These are phyloP conservation scores for Paraconiothyrium sp. DNA, from an alignment of 2,329 filamentous ascomycete species.

Conservation along the genomic window DNA sequence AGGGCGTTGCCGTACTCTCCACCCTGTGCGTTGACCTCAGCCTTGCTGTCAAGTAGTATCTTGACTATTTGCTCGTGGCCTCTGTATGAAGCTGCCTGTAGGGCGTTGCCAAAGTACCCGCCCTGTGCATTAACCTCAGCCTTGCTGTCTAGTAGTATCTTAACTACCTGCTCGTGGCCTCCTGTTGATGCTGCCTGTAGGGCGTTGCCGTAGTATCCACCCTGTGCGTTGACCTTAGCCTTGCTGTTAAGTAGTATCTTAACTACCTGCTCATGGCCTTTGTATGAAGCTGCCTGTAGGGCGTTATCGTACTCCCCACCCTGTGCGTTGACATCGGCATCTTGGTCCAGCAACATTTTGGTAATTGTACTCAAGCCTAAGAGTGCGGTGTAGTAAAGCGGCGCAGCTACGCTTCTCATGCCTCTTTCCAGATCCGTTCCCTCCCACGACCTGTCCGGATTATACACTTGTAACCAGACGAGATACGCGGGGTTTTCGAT, in stretches of 20 bases:
- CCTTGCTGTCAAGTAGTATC: neutral
- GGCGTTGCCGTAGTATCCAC: neutral
- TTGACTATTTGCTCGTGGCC: neutral
- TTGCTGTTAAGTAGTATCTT: neutral
- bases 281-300: slow-evolving; percentile 2
- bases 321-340: neutral
- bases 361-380: neutral
- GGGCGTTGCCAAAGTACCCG: slow-evolving; percentile 1
- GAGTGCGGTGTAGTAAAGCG: slow-evolving; percentile 2
- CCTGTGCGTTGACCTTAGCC: neutral
- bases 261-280: neutral
- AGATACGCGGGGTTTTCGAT: slow-evolving; percentile 27
- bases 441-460: slow-evolving; percentile 25
- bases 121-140: neutral
- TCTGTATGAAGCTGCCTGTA: neutral
- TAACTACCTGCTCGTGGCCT: neutral
- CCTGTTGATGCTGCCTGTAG: slow-evolving; percentile 1
- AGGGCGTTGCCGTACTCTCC: neutral
- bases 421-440: slow-evolving; percentile 13
- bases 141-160: neutral
- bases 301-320: neutral
- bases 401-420: neutral
- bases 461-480: slow-evolving; percentile 29
- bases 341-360: neutral
- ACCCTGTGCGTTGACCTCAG: neutral